Base-by-base conservation (phyloP, 192 early-diverging fungal genomes). In the Haplosporangium gracile region DNA sequence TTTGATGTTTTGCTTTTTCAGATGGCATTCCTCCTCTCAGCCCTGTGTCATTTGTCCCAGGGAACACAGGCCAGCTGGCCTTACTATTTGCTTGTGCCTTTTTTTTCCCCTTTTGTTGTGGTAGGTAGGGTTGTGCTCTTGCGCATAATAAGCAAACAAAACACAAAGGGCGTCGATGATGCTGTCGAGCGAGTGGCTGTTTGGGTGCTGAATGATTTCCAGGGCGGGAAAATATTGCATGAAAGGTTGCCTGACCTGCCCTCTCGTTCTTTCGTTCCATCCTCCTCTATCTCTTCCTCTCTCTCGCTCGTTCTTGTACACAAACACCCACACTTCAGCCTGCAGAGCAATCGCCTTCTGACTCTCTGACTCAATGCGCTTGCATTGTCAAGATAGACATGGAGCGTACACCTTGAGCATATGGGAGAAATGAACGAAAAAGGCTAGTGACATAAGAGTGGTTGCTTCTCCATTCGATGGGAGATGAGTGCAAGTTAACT, bases 151-250 rank as follows among this genome's bases (percentile, higher is more conserved):
- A 74, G 18, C n/a, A 74, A 73, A 26, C 69, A 71, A 36, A 15
- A 15, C 26, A 38, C 39, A 71, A 15, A 26, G 20, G 45, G 42
- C 29, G 39, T 42, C 34, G 40, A 73, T 26, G 26, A 51, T 65
- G 60, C n/a, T 65, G 60, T 13, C 10, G n/a, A 49, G 47, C 47
- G 2, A 49, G 15, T 63, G 57, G 57, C n/a, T 63, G 53, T 8
- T 26, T 60, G 55, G 5, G 11, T 32, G 26, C 32, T 32, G 36
- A 36, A 10, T 65, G 8, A 34, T 65, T 65, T 65, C 32, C 60
- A 65, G 29, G 75, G 75, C 75, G 75, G 75, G 75, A 76, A 45
- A 57, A 76, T 18, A 10, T 68, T 55, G 42, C 75, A 68, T 76
- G 75, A 60, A 65, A n/a, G 32, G 60, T 63, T 51, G 75, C 26